Conservation (phyloP, 2,329 filamentous ascomycete genomes). For the Knufia petricola region DNA sequence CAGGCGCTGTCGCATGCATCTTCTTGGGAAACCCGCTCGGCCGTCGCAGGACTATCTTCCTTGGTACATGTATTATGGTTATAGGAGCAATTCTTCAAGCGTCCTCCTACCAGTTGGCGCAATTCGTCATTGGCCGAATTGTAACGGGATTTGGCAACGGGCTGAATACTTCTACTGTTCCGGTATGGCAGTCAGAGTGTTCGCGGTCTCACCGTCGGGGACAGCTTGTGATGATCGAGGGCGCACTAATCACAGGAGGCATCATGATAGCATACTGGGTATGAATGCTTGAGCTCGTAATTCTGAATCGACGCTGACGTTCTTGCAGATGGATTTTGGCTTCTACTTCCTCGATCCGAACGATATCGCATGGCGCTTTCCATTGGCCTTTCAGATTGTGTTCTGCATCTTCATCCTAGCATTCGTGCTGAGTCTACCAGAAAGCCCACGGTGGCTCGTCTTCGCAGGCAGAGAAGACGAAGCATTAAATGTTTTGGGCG, state of each 20-base stretch:
- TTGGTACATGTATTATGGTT: conserved; percentile 33
- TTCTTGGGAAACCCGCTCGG: conserved; percentile 42
- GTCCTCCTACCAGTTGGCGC: conserved; percentile 31
- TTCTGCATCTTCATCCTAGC: conserved; percentile 44
- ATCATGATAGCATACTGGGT: conserved; percentile 34
- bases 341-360: conserved; percentile 44
- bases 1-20: conserved; percentile 39
- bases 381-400: conserved; percentile 49
- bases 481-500: conserved; percentile 38
- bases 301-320: conserved; percentile 6
- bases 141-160: conserved; percentile 32
- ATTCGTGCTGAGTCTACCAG: conserved; percentile 28
- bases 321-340: conserved; percentile 43
- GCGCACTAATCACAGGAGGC: conserved; percentile 43
- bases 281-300: conserved; percentile 4
- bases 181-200: conserved; percentile 36
- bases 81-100: conserved; percentile 36
- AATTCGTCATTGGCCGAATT: conserved; percentile 40
- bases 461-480: conserved; percentile 47
- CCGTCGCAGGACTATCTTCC: conserved; percentile 35
- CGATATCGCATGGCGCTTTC: conserved; percentile 45
- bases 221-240: conserved; percentile 45
- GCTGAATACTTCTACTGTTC: conserved; percentile 32
- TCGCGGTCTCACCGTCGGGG: conserved; percentile 43
- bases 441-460: conserved; percentile 51